These are phyloP conservation scores for Fusarium virguliforme DNA, from an alignment of 2,329 filamentous ascomycete genomes.

Conservation along the genomic window DNA sequence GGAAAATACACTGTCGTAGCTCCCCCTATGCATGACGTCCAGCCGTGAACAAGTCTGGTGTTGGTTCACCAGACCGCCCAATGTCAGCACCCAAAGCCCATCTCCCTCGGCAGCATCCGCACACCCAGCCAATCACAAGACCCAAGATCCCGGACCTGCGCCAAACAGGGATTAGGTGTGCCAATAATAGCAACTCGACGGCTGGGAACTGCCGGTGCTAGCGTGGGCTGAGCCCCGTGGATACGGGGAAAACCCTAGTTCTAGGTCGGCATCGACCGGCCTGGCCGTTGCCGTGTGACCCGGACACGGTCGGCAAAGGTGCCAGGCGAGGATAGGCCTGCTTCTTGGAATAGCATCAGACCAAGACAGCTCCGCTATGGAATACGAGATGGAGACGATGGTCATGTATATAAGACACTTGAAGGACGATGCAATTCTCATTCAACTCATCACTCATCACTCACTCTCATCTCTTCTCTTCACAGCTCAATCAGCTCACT, in stretches of 20 bases:
- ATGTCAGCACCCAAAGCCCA: slow-evolving; percentile 2
- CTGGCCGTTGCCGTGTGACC: slow-evolving; percentile 4
- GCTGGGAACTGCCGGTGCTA: slow-evolving; percentile 5
- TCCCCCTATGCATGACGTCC: background rate
- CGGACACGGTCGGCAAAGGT: background rate
- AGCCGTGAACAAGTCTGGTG: background rate
- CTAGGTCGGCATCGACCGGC: slow-evolving; percentile 4
- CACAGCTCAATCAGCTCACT: background rate
- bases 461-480: slow-evolving; percentile 10
- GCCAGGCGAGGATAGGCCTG: background rate
- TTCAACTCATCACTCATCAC: slow-evolving; percentile 4
- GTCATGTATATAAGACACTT: background rate
- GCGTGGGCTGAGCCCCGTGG: background rate
- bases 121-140: background rate
- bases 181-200: background rate
- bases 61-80: background rate
- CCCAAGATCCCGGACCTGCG: background rate
- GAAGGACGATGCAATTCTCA: background rate
- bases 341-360: slow-evolving; percentile 5
- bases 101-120: background rate
- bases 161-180: background rate
- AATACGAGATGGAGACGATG: background rate
- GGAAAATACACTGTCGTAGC: background rate
- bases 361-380: background rate
- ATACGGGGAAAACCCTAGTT: slow-evolving; percentile 5